Base-by-base conservation (phyloP, 2,329 filamentous ascomycete genomes). In the Pseudogymnoascus sp. region DNA sequence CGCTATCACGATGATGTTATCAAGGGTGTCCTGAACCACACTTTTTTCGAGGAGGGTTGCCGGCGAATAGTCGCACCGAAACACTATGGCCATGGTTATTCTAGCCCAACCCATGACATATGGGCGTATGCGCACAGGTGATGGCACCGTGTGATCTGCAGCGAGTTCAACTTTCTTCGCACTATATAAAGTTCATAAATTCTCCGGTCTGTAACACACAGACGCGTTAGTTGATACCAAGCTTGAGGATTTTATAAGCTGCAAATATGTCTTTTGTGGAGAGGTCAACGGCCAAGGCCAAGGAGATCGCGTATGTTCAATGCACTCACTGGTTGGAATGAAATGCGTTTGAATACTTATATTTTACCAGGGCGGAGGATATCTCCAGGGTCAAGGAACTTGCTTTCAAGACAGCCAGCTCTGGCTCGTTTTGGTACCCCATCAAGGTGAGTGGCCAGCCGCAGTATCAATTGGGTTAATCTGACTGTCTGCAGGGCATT, bases 401-500 rank as follows among this genome's bases (percentile, higher is more conserved):
- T 38, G 80, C 90, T 44, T 76, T 81, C 42, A 85, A 91, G 70
- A 90, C 91, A 33, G 84, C 86, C 61, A 84, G 81, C 69, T 96
- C 91, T 67, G 84, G 86, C 60, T 85, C 92, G 23, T 96, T 94
- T 73, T 75, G 95, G 66, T 97, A 96, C 75, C 93, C 93, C 25
- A 81, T 97, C 75, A 92, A 83, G 79, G 81, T 82, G 72, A 5
- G 14, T 33, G n/a, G 23, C 18, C 10, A 14, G 21, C 25, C 14
- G n/a, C 28, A 23, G 31, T 37, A 16, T 63, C 40, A 40, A 56
- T 47, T 25, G 62, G 35, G 14, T 38, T 38, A 62, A 67, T 61
- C 66, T 65, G 31, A 66, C 60, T 59, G 2, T 60, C 8, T n/a
- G 64, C 68, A 83, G 80, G 84, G 84, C 2, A 82, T 87, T 61